Evolutionary conservation across 2,329 filamentous ascomycete species (phyloP), one percentile per base, ranked within the genome.

Genomic region (Aspergillus eucalypticola): DNA sequence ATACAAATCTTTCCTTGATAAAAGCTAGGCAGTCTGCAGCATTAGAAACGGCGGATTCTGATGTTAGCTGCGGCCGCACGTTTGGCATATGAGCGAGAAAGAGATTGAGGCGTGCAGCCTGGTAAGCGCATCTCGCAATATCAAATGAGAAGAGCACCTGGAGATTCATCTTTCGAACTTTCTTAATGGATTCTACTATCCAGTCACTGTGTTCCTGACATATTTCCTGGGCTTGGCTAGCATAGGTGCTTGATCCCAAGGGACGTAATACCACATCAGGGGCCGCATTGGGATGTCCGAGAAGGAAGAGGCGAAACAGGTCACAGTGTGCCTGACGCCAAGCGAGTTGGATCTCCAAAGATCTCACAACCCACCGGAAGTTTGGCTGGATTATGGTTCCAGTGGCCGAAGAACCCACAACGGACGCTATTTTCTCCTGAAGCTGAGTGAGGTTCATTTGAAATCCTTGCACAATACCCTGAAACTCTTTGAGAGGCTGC

Each of bases 201-300:
- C 52, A 44, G 15, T n/a, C 17, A 35, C 52, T 54, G 52, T 54
- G 52, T n/a, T 54, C 21, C 11, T 54, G 13, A n/a, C 52, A 54
- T n/a, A 42, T 44, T 1, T 7, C 15, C 17, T 39, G 13, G 23
- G 38, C 52, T 29, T 54, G 38, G 13, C 15, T n/a, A 3, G 42
- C 38, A 32, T 42, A 29, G 15, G 38, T 17, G 21, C 21, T 29
- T 17, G 38, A 11, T 13, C n/a, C n/a, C n/a, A 54, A 15, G 13
- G 23, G 38, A 19, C 38, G 11, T 2, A 54, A 32, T 10, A 54
- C 41, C 15, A 42, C 25, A 25, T 17, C n/a, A 8, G 52, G 41
- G 3, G 52, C 52, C 23, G 38, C 21, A 27, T 19, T 54, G 13
- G 52, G 52, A 54, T 54, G 52, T 1, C 52, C 38, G 35, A 39